Percentiles rank a stretch among this genome's conserved stretches.
These are phyloP conservation scores for Colletotrichum simmondsii DNA, from an alignment of 2,329 filamentous ascomycete species.

Conservation along the genomic window DNA sequence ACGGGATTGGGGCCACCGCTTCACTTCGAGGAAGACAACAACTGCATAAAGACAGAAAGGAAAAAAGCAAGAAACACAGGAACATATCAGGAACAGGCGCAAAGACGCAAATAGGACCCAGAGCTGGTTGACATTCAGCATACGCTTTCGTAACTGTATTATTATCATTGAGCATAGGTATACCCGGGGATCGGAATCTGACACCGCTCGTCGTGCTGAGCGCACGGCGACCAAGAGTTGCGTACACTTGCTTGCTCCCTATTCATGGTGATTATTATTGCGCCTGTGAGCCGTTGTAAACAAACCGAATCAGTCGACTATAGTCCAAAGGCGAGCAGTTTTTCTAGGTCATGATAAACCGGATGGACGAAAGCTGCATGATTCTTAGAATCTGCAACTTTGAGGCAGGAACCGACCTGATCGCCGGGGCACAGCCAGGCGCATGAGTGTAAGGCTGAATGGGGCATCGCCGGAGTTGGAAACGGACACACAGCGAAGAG, in stretches of 20 bases:
- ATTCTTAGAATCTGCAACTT: too few species aligned
- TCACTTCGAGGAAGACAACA: constrained; percentile 8
- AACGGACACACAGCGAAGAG: neutral
- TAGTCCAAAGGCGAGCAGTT: neutral
- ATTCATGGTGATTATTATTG: too few species aligned
- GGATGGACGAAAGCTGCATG: neutral
- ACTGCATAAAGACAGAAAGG: constrained; percentile 3
- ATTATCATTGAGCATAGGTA: constrained; percentile 22
- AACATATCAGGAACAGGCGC: constrained; percentile 16
- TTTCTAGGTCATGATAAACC: neutral
- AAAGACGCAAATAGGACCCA: constrained; percentile 20
- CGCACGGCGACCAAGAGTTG: neutral
- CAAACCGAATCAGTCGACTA: neutral
- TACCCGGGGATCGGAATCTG: constrained; percentile 24
- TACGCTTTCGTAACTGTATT: constrained; percentile 25
- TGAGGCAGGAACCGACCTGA: too few species aligned
- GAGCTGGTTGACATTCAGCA: constrained; percentile 1
- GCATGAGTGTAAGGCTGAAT: neutral
- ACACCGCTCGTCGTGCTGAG: neutral
- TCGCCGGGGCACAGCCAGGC: neutral
- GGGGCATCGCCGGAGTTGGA: neutral
- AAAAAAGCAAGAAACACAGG: neutral
- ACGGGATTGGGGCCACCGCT: constrained; percentile 33
- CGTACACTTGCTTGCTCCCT: too few species aligned
- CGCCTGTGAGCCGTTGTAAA: too few species aligned